Base-by-base conservation (phyloP, 441 rosid species). In the Populus hybrid region DNA sequence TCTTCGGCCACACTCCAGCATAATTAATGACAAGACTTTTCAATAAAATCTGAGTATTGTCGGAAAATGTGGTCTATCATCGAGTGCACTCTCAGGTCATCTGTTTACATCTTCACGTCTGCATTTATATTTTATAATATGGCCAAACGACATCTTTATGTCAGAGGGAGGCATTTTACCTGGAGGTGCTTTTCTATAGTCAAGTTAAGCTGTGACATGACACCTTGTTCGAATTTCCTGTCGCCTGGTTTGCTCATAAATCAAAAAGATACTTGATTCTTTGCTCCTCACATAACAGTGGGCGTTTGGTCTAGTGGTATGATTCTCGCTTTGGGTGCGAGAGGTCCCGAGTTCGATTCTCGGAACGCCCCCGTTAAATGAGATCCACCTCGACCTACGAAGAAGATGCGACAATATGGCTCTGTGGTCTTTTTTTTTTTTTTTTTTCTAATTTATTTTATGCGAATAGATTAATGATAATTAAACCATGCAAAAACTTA, bases 291-390 rank as follows among this genome's bases (percentile, higher is more conserved):
- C 3, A 9, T 4, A 38, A 10, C 3, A 11, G 50, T 2, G 88
- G 89, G 87, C 84, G 77, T 87, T 86, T 88, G 88, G 88, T 87
- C 89, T 85, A 85, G 87, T 86, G 89, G 86, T 83, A 89, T 86
- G 90, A 87, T 86, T 88, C 87, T 86, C 84, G 89, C 90, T 88
- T 88, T 81, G 89, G 89, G 87, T 86, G 87, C 82, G 88, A 83
- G 85, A 88, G 85, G 87, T 84, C 80, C 82, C 82, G 83, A 82
- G 87, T 82, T 82, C 83, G 75, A 84, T 82, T 84, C 85, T 82
- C 85, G 81, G 79, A 82, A 84, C 74, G 84, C 83, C 81, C 81
- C 81, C 5, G 0, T 11, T 3, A 42, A 42, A 11, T 42, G 50
- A 42, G 5, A 11, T 42, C 16, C 50, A 42, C 5, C 50, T 10